Base-by-base conservation (phyloP, 169 alveolate genomes). In the Plasmodium falciparum region DNA sequence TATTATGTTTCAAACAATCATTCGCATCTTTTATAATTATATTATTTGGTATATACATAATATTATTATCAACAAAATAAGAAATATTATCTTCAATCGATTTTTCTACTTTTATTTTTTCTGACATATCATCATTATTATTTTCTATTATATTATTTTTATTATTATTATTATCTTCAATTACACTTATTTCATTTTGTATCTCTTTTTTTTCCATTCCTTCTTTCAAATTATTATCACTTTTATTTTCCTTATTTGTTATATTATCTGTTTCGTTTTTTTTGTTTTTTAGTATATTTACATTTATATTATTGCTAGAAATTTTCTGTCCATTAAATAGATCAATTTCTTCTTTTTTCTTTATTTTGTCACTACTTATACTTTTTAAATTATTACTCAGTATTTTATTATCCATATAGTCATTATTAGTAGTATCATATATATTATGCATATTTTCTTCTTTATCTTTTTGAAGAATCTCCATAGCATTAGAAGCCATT, bases 21-120 rank as follows among this genome's bases (percentile, higher is more conserved):
- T 98, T 98, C 20, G 99, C 99, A 76, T 98, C 99, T 89, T 98
- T 97, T 47, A 73, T 24, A 13, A 24, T 20, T 43, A 71, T 73
- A 24, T 6, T 69, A 47, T 72, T 67, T 20, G 67, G 93, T 59
- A 85, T 43, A 22, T 85, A 85, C 92, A 85, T 29, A 3, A 85
- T 71, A 29, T 72, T 72, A 63, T 85, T 72, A 24, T 85, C 75
- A 20, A 85, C 54, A 49, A 85, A 85, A 61, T 80, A 72, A 13
- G 56, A 54, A 2, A 26, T 39, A 15, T 58, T 2, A 33, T 33
- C 8, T 33, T 33, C 8, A 33, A 4, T 33, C 2, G 7, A 20
- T 15, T 20, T 49, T 29, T 52, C 26, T 45, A 50, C 71, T 45
- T 33, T 6, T 1, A 7, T 33, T 1, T n/a, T 22, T 43, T 5